Percentiles rank a stretch among this genome's conserved stretches.
Conservation (phyloP, 148 eudicot genomes). For the Polygonum maritimum region DNA sequence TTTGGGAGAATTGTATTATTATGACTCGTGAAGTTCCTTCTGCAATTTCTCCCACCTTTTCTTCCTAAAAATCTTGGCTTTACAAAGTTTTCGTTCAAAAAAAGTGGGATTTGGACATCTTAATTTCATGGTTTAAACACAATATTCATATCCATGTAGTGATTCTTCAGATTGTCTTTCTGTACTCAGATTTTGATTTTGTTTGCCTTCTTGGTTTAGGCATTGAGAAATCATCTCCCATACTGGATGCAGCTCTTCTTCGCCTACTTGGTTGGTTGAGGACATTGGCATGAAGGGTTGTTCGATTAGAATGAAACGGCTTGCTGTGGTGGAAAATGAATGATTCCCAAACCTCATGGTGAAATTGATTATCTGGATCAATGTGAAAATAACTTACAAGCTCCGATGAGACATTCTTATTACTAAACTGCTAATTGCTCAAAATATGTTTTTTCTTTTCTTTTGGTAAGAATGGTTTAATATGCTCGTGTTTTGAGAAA, state of each 20-base stretch:
- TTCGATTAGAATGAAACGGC: background rate
- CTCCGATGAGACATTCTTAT: background rate
- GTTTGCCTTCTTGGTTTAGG: slow-evolving; percentile 31
- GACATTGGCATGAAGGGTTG: slow-evolving; percentile 53
- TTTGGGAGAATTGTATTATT: background rate
- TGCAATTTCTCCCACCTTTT: background rate
- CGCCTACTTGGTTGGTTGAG: slow-evolving; percentile 85
- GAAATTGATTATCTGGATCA: background rate
- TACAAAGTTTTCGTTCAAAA: background rate
- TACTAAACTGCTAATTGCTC: background rate
- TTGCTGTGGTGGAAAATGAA: background rate
- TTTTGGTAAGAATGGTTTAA: background rate
- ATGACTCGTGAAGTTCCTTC: background rate
- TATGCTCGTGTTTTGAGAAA: background rate
- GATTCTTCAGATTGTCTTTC: background rate
- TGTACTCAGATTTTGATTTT: background rate
- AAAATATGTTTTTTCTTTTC: background rate
- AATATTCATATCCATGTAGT: background rate
- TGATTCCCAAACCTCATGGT: background rate
- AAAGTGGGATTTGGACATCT: background rate
- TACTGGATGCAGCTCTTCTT: slow-evolving; percentile 80
- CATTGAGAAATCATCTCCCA: slow-evolving; percentile 63
- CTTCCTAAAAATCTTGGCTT: background rate
- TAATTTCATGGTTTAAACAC: background rate
- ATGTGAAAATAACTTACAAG: background rate